phyloP scores from a whole-genome alignment of 345 rosid genomes.

The Hibiscus syriacus region DNA sequence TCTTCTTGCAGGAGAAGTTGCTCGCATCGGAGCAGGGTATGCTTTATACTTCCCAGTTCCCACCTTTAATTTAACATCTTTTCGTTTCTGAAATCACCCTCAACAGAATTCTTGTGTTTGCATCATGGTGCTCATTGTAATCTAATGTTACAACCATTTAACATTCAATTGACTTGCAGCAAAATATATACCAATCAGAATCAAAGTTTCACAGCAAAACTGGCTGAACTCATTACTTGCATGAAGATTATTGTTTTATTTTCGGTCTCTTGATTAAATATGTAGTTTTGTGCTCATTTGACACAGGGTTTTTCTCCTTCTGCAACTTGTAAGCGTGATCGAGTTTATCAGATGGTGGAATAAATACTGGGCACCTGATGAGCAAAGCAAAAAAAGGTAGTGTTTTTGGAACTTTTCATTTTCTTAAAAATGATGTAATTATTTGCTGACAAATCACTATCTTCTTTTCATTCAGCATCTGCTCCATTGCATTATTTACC shows the following conservation, averaged over 20 bases:
- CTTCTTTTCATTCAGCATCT: slow-evolving; percentile 34
- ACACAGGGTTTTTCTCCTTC: slow-evolving; percentile 63
- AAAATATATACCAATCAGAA: slow-evolving; percentile 23
- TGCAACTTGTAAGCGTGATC: slow-evolving; percentile 77
- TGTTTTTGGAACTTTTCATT: neutral
- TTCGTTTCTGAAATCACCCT: neutral
- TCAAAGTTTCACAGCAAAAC: slow-evolving; percentile 19
- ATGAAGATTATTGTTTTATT: neutral
- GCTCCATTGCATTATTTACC: slow-evolving; percentile 57
- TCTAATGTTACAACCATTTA: neutral
- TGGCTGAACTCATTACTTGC: neutral
- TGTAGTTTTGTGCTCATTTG: neutral
- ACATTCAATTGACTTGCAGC: neutral
- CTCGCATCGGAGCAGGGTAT: slow-evolving; percentile 90
- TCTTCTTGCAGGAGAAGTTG: slow-evolving; percentile 69
- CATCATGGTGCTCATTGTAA: neutral
- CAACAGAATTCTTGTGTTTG: neutral
- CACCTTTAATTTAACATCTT: neutral
- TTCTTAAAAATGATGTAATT: neutral
- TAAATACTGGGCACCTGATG: slow-evolving; percentile 64
- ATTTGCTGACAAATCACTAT: neutral
- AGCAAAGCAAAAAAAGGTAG: slow-evolving; percentile 56
- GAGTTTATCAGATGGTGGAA: slow-evolving; percentile 95
- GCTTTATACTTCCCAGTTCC: slow-evolving; percentile 21
- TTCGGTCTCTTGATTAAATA: neutral